Evolutionary conservation across 2,329 filamentous ascomycete genomes (phyloP).

Genomic region (Phaeosphaeria sp.): DNA sequence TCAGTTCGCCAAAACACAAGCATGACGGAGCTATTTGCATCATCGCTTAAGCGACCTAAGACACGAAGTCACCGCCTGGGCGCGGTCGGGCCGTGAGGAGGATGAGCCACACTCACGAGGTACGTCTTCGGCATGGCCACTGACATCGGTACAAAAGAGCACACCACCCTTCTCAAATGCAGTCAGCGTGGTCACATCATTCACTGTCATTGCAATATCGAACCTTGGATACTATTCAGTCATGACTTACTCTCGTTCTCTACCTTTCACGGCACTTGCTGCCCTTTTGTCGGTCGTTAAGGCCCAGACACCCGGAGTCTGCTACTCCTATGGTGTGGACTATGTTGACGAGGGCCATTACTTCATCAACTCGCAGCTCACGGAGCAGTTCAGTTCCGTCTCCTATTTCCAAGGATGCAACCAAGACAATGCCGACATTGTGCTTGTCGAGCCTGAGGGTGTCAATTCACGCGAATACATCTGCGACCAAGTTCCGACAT

Average conservation of each 20-base stretch:
- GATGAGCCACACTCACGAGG: constrained; percentile 15
- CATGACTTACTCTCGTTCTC: constrained; percentile 38
- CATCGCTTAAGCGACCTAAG: constrained; percentile 19
- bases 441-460: constrained; percentile 52
- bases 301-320: constrained; percentile 29
- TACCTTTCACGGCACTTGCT: constrained; percentile 28
- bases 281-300: constrained; percentile 32
- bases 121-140: constrained; percentile 11
- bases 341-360: constrained; percentile 53
- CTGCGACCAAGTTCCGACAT: constrained; percentile 51
- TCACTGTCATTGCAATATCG: neutral
- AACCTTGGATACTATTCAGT: neutral
- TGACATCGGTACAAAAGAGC: constrained; percentile 30
- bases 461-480: constrained; percentile 42
- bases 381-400: constrained; percentile 52
- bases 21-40: constrained; percentile 26
- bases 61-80: constrained; percentile 10
- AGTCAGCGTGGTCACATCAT: constrained; percentile 2
- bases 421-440: constrained; percentile 49
- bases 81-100: constrained; percentile 12
- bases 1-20: constrained; percentile 18
- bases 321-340: constrained; percentile 51
- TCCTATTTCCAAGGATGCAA: constrained; percentile 55
- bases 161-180: constrained; percentile 9
- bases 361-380: constrained; percentile 54